These are phyloP conservation scores for Euphorbia schlechtendalii DNA, from an alignment of 441 rosid species.

Conservation along the genomic window DNA sequence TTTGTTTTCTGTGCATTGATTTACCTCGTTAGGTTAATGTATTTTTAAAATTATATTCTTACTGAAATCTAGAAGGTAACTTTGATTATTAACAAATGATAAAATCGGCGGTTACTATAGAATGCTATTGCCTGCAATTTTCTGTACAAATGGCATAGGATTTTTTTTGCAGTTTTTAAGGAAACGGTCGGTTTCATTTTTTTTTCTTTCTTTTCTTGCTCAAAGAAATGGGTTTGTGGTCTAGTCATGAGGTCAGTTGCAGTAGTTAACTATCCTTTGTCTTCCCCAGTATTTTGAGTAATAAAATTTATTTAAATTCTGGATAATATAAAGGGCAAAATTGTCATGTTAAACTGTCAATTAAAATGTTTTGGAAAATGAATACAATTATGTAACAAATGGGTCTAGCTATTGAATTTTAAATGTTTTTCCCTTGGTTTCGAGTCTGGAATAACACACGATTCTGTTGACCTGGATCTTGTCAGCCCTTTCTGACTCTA, in stretches of 20 bases:
- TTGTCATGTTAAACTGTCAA: slow-evolving; percentile 14
- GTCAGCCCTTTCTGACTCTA: slow-evolving; percentile 7
- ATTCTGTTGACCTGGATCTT: slow-evolving; percentile 14
- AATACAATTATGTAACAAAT: slow-evolving; percentile 7
- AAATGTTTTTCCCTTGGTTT: slow-evolving; percentile 1
- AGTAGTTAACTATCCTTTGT: not conserved
- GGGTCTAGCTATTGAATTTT: slow-evolving; percentile 2
- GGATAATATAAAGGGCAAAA: slow-evolving; percentile 2
- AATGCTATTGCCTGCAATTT: slow-evolving; percentile 15
- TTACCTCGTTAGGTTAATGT: slow-evolving; percentile 6
- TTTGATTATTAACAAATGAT: slow-evolving; percentile 14
- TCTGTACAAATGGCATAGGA: slow-evolving; percentile 18
- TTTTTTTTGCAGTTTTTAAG: slow-evolving; percentile 36
- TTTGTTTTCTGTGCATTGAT: slow-evolving; percentile 6
- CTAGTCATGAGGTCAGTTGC: not conserved
- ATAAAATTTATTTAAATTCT: not conserved
- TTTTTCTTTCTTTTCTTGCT: slow-evolving; percentile 13
- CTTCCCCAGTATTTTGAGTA: not conserved
- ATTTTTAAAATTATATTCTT: slow-evolving; percentile 12
- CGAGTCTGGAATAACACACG: slow-evolving; percentile 4
- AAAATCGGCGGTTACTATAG: slow-evolving; percentile 29
- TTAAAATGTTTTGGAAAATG: not conserved
- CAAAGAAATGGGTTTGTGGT: not conserved
- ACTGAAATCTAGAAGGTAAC: slow-evolving; percentile 37
- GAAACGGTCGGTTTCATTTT: slow-evolving; percentile 41